A percentile compares a stretch with the other conserved stretches of the same genome.
phyloP scores from a whole-genome alignment of 73 alveolate species.

The Paramecium primaurelia region DNA sequence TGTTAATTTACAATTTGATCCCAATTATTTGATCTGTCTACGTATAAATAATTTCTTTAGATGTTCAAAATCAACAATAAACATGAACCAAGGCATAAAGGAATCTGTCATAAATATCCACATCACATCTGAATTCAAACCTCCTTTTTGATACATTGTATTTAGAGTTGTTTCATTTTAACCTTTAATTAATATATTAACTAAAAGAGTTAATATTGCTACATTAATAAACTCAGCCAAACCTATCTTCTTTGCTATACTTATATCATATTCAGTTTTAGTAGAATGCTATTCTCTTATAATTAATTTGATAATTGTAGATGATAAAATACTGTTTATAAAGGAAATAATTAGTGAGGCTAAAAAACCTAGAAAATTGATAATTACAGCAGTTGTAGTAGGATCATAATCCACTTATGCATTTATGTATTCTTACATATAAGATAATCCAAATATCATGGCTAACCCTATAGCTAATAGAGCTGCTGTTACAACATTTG shows the following conservation, averaged over 20 bases:
- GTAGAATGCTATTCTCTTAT: background rate
- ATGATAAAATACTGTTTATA: background rate
- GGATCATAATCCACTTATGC: background rate
- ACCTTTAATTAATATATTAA: background rate
- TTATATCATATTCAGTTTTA: background rate
- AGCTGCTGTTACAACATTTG: background rate
- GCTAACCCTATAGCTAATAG: background rate
- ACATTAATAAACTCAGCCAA: constrained; percentile 2
- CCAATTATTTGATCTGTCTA: background rate
- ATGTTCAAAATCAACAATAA: background rate
- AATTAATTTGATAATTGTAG: background rate
- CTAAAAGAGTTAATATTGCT: constrained; percentile 5
- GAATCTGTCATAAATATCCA: background rate
- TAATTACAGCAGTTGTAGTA: background rate
- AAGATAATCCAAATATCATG: background rate
- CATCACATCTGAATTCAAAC: background rate
- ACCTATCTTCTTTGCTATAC: constrained; percentile 17
- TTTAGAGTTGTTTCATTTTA: background rate
- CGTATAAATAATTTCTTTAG: background rate
- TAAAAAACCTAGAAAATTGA: background rate
- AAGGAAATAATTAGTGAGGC: background rate
- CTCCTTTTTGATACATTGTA: background rate
- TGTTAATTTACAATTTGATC: background rate
- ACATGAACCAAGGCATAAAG: background rate
- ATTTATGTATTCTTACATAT: background rate